Percentiles rank a stretch among this genome's conserved stretches.
These are phyloP conservation scores for Quercus agrifolia DNA, from an alignment of 306 rosid genomes.

Conservation along the genomic window DNA sequence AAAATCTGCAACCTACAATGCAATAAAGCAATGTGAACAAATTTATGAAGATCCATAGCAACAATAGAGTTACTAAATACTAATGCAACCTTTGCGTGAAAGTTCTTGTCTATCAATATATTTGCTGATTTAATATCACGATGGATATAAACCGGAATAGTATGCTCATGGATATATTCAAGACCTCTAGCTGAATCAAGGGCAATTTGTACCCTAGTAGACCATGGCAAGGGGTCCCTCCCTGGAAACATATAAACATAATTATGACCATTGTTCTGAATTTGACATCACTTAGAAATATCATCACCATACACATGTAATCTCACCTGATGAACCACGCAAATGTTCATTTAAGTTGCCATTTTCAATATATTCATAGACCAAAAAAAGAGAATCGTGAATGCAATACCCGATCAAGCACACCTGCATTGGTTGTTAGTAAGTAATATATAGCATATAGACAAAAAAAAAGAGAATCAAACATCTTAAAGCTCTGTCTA, in stretches of 20 bases:
- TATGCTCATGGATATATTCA: constrained; percentile 96
- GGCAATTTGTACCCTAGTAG: constrained; percentile 85
- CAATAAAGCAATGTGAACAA: constrained; percentile 13
- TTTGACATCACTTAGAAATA: not conserved
- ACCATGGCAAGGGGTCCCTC: constrained; percentile 81
- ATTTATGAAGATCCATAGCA: constrained; percentile 2
- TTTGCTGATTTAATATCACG: constrained; percentile 96
- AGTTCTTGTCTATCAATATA: constrained; percentile 82
- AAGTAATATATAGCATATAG: not conserved
- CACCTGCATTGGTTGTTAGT: constrained; percentile 50
- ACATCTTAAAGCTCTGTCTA: not conserved
- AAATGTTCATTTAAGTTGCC: constrained; percentile 77
- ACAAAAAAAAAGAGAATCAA: not conserved
- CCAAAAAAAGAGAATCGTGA: constrained; percentile 81
- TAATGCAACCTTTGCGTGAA: constrained; percentile 67
- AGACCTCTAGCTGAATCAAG: constrained; percentile 97
- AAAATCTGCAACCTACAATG: constrained; percentile 88
- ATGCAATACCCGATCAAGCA: constrained; percentile 91
- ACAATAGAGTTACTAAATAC: not conserved
- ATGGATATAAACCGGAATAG: constrained; percentile 92
- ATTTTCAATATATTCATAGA: constrained; percentile 54
- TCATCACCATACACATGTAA: constrained; percentile 1
- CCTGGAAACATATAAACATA: constrained; percentile 34
- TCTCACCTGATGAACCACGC: constrained; percentile 80
- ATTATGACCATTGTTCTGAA: constrained; percentile 3